phyloP scores from a whole-genome alignment of 2,329 filamentous ascomycete species.

The Metarhizium humberi region DNA sequence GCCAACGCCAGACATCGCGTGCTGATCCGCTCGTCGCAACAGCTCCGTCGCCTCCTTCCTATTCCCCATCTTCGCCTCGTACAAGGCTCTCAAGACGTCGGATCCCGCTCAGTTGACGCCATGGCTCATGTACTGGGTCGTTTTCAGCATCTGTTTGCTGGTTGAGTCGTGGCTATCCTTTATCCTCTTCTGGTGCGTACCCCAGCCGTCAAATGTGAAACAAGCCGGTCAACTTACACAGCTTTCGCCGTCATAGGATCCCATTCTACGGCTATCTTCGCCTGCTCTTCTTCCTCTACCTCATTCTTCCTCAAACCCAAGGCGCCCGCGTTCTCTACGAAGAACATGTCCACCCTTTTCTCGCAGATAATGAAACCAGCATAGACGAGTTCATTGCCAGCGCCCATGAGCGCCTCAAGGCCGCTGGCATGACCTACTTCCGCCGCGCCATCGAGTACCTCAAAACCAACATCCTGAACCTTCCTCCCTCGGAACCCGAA shows the following conservation, averaged over 20 bases:
- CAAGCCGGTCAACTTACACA: not conserved
- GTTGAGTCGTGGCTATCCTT: conserved; percentile 83
- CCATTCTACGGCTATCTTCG: conserved; percentile 93
- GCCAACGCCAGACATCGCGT: not conserved
- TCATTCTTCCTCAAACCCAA: conserved; percentile 95
- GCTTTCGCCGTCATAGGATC: conserved; percentile 44
- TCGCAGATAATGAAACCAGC: conserved; percentile 73
- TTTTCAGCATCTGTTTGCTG: conserved; percentile 71
- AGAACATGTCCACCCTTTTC: conserved; percentile 76
- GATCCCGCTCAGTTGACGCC: conserved; percentile 83
- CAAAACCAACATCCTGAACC: conserved; percentile 69
- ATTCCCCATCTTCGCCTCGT: conserved; percentile 93
- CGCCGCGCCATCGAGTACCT: conserved; percentile 62
- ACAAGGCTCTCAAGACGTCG: conserved; percentile 91
- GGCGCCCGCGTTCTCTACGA: conserved; percentile 82
- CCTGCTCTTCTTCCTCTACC: conserved; percentile 79
- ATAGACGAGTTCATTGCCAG: conserved; percentile 87
- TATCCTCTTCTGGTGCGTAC: conserved; percentile 65
- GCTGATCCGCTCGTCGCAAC: conserved; percentile 7
- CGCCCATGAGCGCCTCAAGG: conserved; percentile 67
- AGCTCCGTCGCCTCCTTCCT: conserved; percentile 83
- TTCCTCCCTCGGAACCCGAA: conserved; percentile 34
- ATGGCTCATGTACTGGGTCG: conserved; percentile 99
- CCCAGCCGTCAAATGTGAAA: not conserved
- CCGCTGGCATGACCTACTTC: conserved; percentile 67